Evolutionary conservation across 805 yeast species (phyloP), one percentile per base, ranked within the genome.

Genomic region (Lipomyces chichibuensis): DNA sequence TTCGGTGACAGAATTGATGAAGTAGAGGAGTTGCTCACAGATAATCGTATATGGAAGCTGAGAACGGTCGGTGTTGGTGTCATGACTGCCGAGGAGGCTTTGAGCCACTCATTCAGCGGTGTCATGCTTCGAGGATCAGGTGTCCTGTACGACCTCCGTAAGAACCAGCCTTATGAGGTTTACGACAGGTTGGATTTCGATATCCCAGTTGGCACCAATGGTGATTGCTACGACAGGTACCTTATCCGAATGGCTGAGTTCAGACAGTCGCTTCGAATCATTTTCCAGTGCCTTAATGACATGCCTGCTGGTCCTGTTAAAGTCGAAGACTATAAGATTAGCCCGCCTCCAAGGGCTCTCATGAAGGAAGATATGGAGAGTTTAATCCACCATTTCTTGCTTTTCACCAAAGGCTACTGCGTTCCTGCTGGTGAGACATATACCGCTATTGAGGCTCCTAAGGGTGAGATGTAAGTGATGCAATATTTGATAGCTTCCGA

Each of bases 361-460:
- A 91, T 91, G 96, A 91, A 91, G 81, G 91, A 88, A 77, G 96
- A 91, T 79, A 91, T 91, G 97, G 97, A 91, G 83, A 88, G 94
- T 27, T 84, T 91, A 73, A 91, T 91, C 77, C 96, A 91, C 79
- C 97, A 91, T 82, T 91, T 91, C 83, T 83, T 91, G 78, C 83
- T 89, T 73, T 91, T 88, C 83, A 89, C 96, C 65, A 91, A 91
- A 83, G 97, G 97, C 73, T 90, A 87, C 78, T 87, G 88, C 49
- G 97, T 91, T 55, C 97, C 97, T 57, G 89, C 87, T 63, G 97
- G 97, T 76, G 97, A 91, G 81, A 89, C 97, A 11, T 91, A 91
- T 78, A 90, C 95, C 60, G 94, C 91, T 65, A 91, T 91, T 73
- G 97, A 91, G 82, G 96, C 97, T 29, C 97, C 97, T 78, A 91